Evolutionary conservation across 2,329 filamentous ascomycete genomes (phyloP), one percentile per base, ranked within the genome.

Genomic region (Hypocrella siamensis): DNA sequence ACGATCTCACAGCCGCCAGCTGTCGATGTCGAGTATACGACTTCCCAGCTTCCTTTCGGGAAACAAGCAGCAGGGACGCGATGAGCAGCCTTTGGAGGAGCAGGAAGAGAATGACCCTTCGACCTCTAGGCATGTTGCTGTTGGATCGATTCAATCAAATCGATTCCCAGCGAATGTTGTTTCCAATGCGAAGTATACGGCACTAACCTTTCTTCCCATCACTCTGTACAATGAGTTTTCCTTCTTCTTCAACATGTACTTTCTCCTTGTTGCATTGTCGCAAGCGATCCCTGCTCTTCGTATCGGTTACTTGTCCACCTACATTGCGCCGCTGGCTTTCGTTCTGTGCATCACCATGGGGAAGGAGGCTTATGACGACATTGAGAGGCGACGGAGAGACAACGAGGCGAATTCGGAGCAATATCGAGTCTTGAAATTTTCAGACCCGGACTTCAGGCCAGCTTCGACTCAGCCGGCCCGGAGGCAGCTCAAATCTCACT

Each of bases 161-260:
- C 75, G 79, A 42, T 96, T 88, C 52, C 88, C 90, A 8, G 74
- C 81, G 7, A 98, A 98, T 54, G 70, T 84, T 35, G 72, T 98
- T 30, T 96, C 88, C 22, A 96, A 98, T 52, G 88, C 90, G 34
- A 98, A 96, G 65, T 98, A 98, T 54, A 96, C 88, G 19, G 75
- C 86, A 1, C 79, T 86, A 62, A 93, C 81, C 32, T 98, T 98
- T 55, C 67, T 98, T 11, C 92, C 92, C 3, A 67, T 88, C 32
- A 98, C 90, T 0, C 64, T 98, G 16, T 98, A 94, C 58, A 96
- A 96, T 58, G 90, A 98, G 51, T 98, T 98, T 53, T 94, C 88
- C 37, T 98, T 96, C 63, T 98, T 98, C 60, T 93, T 98, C 67
- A 98, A 98, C 67, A 83, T 96, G 65, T 98, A 98, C 53, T 98